Base-by-base conservation (phyloP, 495 filamentous ascomycete species). In the Trypethelium eluteriae region DNA sequence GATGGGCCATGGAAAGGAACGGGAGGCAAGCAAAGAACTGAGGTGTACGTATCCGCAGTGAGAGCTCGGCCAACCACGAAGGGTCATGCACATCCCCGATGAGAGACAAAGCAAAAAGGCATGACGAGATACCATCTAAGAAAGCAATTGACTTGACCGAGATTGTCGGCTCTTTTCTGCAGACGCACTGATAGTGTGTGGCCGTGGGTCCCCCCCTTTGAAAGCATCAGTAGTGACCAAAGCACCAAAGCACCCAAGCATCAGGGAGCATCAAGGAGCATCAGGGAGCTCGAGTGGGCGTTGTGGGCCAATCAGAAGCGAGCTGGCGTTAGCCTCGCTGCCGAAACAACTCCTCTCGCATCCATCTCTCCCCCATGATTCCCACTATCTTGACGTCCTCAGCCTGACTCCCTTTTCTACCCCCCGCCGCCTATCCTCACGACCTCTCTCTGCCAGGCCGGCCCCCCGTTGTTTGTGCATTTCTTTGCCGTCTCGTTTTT, bases 311-410 rank as follows among this genome's bases (percentile, higher is more conserved):
- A 59, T 59, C 25, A 59, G n/a, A 9, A 32, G n/a, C 36, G 53
- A 32, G 53, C 53, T 59, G 53, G 53, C 53, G 53, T 32, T 18
- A 59, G 53, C 11, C 53, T 59, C 25, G 53, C 53, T 59, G 53
- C 53, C 53, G 53, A 59, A 59, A 59, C 53, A 34, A 59, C 53
- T 34, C 18, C 25, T 59, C 53, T 59, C 53, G 5, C 53, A 53
- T 59, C 53, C 53, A 11, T 36, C 32, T 59, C 53, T 59, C 53
- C 53, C 53, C 53, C 53, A 59, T 59, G 53, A 59, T 59, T 59
- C 53, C 53, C 53, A 36, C 32, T 9, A 32, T 59, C 25, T 10
- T 3, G 25, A 59, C 3, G 5, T 36, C 53, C 53, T 59, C 53
- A 53, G 49, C 49, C 49, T 53, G 18, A 36, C 32, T 59, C 53